Evolutionary conservation across 2,329 filamentous ascomycete genomes (phyloP).

Genomic region (Ophiosphaerella korrae): DNA sequence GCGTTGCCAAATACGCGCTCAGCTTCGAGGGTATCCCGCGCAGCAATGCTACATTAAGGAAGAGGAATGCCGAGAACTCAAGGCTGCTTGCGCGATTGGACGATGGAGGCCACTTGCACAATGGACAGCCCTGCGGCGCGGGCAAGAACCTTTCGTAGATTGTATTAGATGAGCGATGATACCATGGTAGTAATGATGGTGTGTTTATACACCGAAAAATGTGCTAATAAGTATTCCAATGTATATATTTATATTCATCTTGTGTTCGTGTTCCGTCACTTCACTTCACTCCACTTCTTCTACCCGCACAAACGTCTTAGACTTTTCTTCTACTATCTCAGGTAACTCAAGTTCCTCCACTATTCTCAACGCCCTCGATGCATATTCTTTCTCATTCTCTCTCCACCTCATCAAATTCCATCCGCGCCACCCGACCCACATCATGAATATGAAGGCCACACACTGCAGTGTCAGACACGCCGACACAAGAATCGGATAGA

Average conservation of each 20-base stretch:
- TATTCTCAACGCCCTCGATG: background rate
- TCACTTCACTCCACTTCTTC: too few relatives aligned
- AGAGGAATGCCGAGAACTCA: constrained; percentile 35
- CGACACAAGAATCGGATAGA: constrained; percentile 12
- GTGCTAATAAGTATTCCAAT: too few relatives aligned
- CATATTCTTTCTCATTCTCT: constrained; percentile 9
- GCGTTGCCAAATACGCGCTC: constrained; percentile 45
- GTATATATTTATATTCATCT: too few relatives aligned
- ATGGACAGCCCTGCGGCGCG: constrained; percentile 28
- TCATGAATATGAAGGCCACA: constrained; percentile 6
- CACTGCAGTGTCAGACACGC: constrained; percentile 10
- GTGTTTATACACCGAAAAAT: too few relatives aligned
- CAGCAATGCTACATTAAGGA: constrained; percentile 31
- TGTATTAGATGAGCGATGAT: background rate
- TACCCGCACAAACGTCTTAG: too few relatives aligned
- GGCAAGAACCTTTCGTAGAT: constrained; percentile 24
- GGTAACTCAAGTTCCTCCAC: too few relatives aligned
- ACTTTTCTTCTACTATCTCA: too few relatives aligned
- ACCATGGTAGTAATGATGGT: background rate
- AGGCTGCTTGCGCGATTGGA: constrained; percentile 31
- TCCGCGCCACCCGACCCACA: constrained; percentile 12
- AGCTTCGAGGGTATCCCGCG: constrained; percentile 45
- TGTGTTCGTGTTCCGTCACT: too few relatives aligned
- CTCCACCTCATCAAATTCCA: constrained; percentile 18
- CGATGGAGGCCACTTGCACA: constrained; percentile 33